A percentile compares a stretch with the other conserved stretches of the same genome.
These are phyloP conservation scores for Ophiostoma angusticollis DNA, from an alignment of 2,329 filamentous ascomycete genomes.

Conservation along the genomic window DNA sequence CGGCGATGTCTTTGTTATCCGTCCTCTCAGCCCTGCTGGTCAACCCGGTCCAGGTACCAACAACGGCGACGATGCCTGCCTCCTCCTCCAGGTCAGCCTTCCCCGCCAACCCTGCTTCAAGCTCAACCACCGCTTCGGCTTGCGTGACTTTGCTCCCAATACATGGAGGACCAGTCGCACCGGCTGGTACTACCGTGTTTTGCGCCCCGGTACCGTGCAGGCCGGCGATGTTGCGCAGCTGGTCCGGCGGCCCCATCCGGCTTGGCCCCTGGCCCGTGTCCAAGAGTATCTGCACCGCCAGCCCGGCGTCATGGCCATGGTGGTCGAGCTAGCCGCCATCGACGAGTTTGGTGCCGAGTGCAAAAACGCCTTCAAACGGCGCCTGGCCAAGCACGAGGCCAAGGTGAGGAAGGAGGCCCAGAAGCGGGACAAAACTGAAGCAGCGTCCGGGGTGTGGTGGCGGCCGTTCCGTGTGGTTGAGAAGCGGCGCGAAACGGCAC, in stretches of 20 bases:
- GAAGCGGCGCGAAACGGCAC: slow-evolving; percentile 37
- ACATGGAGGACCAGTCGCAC: slow-evolving; percentile 45
- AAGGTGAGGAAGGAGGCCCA: slow-evolving; percentile 16
- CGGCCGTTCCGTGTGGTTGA: slow-evolving; percentile 33
- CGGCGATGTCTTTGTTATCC: slow-evolving; percentile 45
- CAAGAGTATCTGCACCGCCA: slow-evolving; percentile 50
- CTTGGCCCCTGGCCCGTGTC: slow-evolving; percentile 50
- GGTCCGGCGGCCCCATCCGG: slow-evolving; percentile 39
- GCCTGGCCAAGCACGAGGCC: slow-evolving; percentile 33
- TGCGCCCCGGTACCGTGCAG: slow-evolving; percentile 39
- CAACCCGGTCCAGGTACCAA: not conserved
- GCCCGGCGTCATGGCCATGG: slow-evolving; percentile 36
- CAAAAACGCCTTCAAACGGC: slow-evolving; percentile 32
- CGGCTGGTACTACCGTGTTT: slow-evolving; percentile 53
- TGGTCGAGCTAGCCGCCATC: slow-evolving; percentile 37
- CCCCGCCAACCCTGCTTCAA: slow-evolving; percentile 56
- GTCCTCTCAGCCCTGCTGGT: no score
- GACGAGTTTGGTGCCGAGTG: slow-evolving; percentile 37
- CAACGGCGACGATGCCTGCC: slow-evolving; percentile 19
- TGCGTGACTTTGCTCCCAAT: slow-evolving; percentile 47
- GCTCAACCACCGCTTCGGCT: slow-evolving; percentile 52
- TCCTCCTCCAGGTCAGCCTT: slow-evolving; percentile 45
- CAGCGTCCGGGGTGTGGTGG: slow-evolving; percentile 24
- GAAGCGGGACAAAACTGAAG: slow-evolving; percentile 5
- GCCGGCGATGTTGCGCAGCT: slow-evolving; percentile 45